Base-by-base conservation (phyloP, 345 rosid species). In the Euphorbia peplus region DNA sequence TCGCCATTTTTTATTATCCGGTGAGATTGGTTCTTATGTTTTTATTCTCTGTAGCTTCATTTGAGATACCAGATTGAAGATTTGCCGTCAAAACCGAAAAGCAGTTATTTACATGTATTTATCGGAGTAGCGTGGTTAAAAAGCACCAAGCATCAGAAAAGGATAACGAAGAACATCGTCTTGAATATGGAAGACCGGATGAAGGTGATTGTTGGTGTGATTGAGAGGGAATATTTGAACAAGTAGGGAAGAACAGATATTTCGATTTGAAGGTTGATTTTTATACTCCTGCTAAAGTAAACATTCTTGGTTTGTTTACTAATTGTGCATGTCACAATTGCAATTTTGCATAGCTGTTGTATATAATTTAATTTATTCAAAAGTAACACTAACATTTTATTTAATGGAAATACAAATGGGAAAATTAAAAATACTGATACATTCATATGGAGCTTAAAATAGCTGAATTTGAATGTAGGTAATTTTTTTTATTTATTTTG, bases 61-160 rank as follows among this genome's bases (percentile, higher is more conserved):
- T 84, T 91, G 55, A 80, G 83, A 76, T 91, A 83, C 81, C 97
- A 95, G 62, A 75, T 85, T 42, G 99, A 91, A 84, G 95, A 95
- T 28, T 60, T 67, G 26, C 75, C 91, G 22, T 67, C 85, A 22
- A 87, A 54, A 76, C 70, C 89, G 59, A 86, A 86, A 72, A 76
- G 87, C 47, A 85, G 93, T 58, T 67, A 64, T 25, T 87, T 89
- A 22, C 77, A 83, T 37, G 93, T 91, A 24, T 84, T 64, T 64
- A 78, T 84, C 52, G 99, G 96, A 63, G 72, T 91, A n/a, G 95
- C 88, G 37, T 95, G 99, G 99, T 84, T 88, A 64, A 95, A 91
- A 82, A 95, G 95, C 85, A 91, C 87, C 6, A 76, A 68, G 74
- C 89, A 95, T 64, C 88, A 79, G 78, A 89, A 89, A 85, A 86